Conservation (phyloP, 768 basidiomycete species). For the Russula earlei region DNA sequence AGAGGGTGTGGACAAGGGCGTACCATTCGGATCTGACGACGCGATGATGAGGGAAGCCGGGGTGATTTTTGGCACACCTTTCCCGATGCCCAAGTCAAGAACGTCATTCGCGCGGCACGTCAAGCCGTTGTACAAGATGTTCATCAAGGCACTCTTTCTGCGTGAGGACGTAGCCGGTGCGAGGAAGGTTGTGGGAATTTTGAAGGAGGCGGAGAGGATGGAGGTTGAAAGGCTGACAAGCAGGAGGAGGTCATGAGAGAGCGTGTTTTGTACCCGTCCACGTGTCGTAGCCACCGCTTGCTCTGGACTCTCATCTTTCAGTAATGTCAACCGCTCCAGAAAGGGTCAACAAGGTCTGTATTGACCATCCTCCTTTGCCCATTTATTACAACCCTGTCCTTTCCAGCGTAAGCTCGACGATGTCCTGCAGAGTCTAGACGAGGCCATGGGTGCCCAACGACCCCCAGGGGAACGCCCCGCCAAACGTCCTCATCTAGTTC, state of each 20-base stretch:
- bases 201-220: constrained; percentile 14
- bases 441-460: constrained; percentile 38
- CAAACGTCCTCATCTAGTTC: constrained; percentile 44
- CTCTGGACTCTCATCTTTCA: background rate
- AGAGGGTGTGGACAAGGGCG: background rate
- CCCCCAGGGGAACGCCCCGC: constrained; percentile 30
- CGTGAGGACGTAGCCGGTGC: constrained; percentile 16
- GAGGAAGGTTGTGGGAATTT: constrained; percentile 14
- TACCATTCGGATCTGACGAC: constrained; percentile 12
- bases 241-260: background rate
- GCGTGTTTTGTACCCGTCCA: too few species aligned
- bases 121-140: constrained; percentile 18
- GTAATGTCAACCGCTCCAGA: background rate
- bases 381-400: background rate
- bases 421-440: constrained; percentile 64
- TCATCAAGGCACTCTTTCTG: constrained; percentile 16
- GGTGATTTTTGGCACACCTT: constrained; percentile 5
- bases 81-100: constrained; percentile 1
- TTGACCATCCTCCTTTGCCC: background rate
- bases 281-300: too few species aligned
- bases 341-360: constrained; percentile 1
- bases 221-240: constrained; percentile 3
- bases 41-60: constrained; percentile 1
- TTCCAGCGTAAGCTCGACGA: constrained; percentile 72
- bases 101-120: constrained; percentile 16